Evolutionary conservation across 495 filamentous ascomycete species (phyloP).

Genomic region (Hyaloscypha hepaticicola): DNA sequence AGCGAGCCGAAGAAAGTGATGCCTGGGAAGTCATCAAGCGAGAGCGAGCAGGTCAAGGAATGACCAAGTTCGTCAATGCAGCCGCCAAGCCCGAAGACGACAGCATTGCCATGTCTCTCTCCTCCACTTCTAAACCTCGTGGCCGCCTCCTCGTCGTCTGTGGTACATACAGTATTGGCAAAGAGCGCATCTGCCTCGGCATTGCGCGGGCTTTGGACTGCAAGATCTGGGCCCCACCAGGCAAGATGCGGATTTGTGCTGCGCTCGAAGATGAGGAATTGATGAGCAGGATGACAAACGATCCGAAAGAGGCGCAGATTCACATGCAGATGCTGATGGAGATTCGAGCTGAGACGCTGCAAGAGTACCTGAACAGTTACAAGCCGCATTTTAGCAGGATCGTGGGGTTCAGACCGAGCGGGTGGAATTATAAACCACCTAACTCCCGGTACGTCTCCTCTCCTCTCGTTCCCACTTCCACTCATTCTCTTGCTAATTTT

Average conservation of each 20-base stretch:
- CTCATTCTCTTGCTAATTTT: neutral
- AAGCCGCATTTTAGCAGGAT: constrained; percentile 77
- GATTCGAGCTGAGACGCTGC: constrained; percentile 80
- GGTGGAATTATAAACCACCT: constrained; percentile 86
- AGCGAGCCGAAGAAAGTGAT: constrained; percentile 48
- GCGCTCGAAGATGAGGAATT: constrained; percentile 87
- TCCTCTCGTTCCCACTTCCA: neutral
- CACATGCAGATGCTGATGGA: constrained; percentile 97
- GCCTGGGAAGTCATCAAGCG: constrained; percentile 51
- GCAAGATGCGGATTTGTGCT: constrained; percentile 79
- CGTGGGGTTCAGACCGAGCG: constrained; percentile 88
- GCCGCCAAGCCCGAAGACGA: constrained; percentile 33
- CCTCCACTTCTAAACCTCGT: constrained; percentile 25
- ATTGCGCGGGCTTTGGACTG: constrained; percentile 82
- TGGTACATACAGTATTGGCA: constrained; percentile 97
- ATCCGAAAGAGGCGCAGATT: constrained; percentile 85
- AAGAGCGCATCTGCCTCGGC: constrained; percentile 91
- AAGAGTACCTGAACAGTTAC: constrained; percentile 78
- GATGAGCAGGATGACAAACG: constrained; percentile 66
- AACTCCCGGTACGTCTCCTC: constrained; percentile 39
- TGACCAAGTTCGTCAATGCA: constrained; percentile 60
- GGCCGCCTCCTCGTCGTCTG: constrained; percentile 82
- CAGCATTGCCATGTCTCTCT: constrained; percentile 33
- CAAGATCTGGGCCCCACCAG: constrained; percentile 85
- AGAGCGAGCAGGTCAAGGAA: constrained; percentile 50